phyloP scores from a whole-genome alignment of 2,329 filamentous ascomycete genomes.

The Colletotrichum orchidophilum region DNA sequence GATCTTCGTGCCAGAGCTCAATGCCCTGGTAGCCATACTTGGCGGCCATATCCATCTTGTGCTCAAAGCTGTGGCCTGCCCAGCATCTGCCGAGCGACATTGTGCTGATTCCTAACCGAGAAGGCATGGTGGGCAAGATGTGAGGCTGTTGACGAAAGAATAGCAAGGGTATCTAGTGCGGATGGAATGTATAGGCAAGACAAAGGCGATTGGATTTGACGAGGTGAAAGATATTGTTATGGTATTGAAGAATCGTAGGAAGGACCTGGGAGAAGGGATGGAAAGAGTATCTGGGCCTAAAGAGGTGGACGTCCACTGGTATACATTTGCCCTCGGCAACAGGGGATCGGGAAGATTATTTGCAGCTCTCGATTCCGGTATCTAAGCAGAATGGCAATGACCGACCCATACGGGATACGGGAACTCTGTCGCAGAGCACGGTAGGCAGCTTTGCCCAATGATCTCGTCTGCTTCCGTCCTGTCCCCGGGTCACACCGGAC shows the following conservation, averaged over 20 bases:
- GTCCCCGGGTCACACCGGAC: constrained; percentile 8
- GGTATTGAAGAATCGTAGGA: neutral
- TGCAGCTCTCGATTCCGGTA: constrained; percentile 1
- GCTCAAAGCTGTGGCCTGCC: constrained; percentile 72
- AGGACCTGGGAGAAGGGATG: neutral
- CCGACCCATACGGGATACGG: constrained; percentile 2
- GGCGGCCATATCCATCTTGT: constrained; percentile 75
- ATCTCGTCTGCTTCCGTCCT: neutral
- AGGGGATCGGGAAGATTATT: constrained; percentile 17
- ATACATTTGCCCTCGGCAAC: constrained; percentile 21
- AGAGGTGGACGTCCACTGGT: constrained; percentile 12
- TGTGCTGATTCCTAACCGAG: constrained; percentile 74
- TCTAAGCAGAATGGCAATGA: neutral
- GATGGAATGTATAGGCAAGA: neutral
- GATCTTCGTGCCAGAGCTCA: constrained; percentile 82
- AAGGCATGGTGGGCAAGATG: constrained; percentile 53
- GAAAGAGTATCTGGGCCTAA: neutral
- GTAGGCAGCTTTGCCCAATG: constrained; percentile 7
- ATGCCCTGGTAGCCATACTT: constrained; percentile 73
- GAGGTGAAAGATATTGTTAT: neutral
- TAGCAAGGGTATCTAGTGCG: constrained; percentile 4
- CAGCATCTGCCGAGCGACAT: constrained; percentile 79
- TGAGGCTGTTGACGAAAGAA: neutral
- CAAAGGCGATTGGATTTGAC: neutral
- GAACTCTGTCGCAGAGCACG: neutral